These are phyloP conservation scores for Albatrellus ellisii DNA, from an alignment of 768 basidiomycete species.

Conservation along the genomic window DNA sequence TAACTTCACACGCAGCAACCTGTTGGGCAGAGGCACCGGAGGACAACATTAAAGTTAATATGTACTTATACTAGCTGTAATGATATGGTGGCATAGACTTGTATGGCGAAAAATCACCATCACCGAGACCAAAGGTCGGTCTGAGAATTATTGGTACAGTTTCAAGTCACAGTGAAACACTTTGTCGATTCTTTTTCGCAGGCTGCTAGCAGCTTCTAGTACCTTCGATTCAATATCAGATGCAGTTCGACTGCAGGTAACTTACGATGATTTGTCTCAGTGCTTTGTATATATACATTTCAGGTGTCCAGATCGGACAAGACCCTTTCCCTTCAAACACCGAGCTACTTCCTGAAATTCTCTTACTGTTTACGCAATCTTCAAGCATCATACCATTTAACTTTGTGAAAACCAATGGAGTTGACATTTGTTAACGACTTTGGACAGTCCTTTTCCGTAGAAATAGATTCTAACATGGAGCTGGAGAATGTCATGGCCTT, in stretches of 20 bases:
- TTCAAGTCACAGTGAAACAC: too few relatives aligned
- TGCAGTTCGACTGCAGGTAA: too few relatives aligned
- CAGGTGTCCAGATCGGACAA: background rate
- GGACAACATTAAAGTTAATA: background rate
- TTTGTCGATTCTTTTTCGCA: too few relatives aligned
- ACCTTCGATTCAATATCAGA: too few relatives aligned
- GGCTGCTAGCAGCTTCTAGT: too few relatives aligned
- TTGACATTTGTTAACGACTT: conserved; percentile 61
- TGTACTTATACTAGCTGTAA: background rate
- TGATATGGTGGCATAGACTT: too few relatives aligned
- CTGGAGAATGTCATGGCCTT: conserved; percentile 88
- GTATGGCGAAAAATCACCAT: too few relatives aligned
- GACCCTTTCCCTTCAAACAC: background rate
- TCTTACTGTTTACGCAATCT: background rate
- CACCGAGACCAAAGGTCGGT: too few relatives aligned
- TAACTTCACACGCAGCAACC: conserved; percentile 13
- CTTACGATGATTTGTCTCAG: too few relatives aligned
- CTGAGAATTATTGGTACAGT: too few relatives aligned
- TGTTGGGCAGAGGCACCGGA: conserved; percentile 1
- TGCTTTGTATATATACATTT: too few relatives aligned
- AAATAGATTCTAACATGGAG: conserved; percentile 85
- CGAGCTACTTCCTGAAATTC: conserved; percentile 1
- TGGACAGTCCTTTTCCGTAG: conserved; percentile 52
- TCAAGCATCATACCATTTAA: background rate
- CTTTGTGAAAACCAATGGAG: conserved; percentile 44